These are phyloP conservation scores for Ormosia semicastrata DNA, from an alignment of 306 rosid genomes.

Conservation along the genomic window DNA sequence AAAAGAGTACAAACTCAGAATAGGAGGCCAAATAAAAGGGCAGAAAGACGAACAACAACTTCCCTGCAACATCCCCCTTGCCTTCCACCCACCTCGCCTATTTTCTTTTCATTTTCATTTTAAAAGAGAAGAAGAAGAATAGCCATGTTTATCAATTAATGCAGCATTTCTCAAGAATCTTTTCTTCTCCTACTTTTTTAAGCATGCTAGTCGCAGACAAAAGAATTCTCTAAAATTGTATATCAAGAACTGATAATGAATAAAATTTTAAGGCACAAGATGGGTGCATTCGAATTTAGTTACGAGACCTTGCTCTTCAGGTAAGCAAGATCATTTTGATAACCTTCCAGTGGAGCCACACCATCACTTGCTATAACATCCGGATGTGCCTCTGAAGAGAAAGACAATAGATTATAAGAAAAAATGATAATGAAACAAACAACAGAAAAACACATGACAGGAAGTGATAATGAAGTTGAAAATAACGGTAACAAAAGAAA, in stretches of 20 bases:
- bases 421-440: background rate
- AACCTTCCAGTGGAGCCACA: conserved; percentile 69
- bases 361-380: conserved; percentile 76
- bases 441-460: background rate
- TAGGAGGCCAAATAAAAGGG: background rate
- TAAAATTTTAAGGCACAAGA: background rate
- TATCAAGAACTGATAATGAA: background rate
- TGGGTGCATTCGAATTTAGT: conserved; percentile 12
- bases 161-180: background rate
- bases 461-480: conserved; percentile 7
- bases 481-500: background rate
- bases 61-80: conserved; percentile 8
- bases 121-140: background rate
- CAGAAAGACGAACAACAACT: background rate
- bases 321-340: conserved; percentile 78
- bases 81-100: background rate
- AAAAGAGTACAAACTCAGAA: conserved; percentile 28
- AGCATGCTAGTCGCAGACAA: background rate
- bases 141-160: background rate
- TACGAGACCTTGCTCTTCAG: conserved; percentile 72
- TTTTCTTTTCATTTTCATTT: background rate
- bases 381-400: conserved; percentile 83
- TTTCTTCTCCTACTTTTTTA: background rate
- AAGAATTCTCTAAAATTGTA: conserved; percentile 4
- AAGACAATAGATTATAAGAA: conserved; percentile 15